These are phyloP conservation scores for maize (Zea mays) DNA, from an alignment of 176 grass and related monocot genomes.

Conservation along the genomic window Zm-B73-REFERENCE-NAM-5.0 NC_050098.1:1341501-1342000, in stretches of 20 bases:
- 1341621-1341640: slow-evolving; percentile 69
- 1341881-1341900: no score
- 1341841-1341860: no score
- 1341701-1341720: slow-evolving; percentile 61
- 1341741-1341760: neutral
- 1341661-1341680: slow-evolving; percentile 86
- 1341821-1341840: no score
- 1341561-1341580: slow-evolving; percentile 93
- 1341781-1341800: no score
- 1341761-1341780: neutral
- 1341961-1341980: no score
- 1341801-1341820: no score
- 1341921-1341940: no score
- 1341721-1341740: neutral
- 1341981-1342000: no score
- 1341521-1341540: neutral
- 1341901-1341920: no score
- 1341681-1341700: slow-evolving; percentile 83
- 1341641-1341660: slow-evolving; percentile 64
- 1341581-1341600: slow-evolving; percentile 82
- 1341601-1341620: slow-evolving; percentile 90
- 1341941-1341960: no score
- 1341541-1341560: slow-evolving; percentile 62
- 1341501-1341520: neutral
- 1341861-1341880: no score